Base-by-base conservation (phyloP, 805 yeast genomes). In the Clavispora phyllophila region DNA sequence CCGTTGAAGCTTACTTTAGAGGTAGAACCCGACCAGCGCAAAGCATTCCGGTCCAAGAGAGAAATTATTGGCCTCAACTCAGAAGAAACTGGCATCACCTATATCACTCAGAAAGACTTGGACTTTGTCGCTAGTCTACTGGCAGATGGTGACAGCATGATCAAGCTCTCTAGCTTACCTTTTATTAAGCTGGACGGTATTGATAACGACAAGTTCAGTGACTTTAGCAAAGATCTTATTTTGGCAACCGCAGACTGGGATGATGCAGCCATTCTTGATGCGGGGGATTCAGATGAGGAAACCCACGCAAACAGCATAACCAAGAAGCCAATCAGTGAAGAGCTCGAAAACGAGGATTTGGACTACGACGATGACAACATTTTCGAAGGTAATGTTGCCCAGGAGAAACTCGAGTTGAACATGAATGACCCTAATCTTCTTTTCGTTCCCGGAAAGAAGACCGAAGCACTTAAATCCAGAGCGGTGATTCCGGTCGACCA, bases 341-440 rank as follows among this genome's bases (percentile, higher is more conserved):
- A 36, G 25, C 44, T 42, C 25, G 49, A 40, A 36, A 20, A 41
- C 20, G 50, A 41, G 17, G 79, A 77, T 32, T 61, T 64, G 40
- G 68, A 66, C 12, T 79, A 79, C 41, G 83, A 81, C 24, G 91
- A 85, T 53, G 85, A 81, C 22, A 70, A 76, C 47, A 74, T 93
- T n/a, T 76, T 90, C 40, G 83, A 85, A 32, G 98, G 96, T 2
- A 72, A 56, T 34, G 64, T 68, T 40, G 59, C 64, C 37, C 46
- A 60, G 4, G 68, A 63, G 3, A 68, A 68, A 23, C 59, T 82
- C 32, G 72, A 72, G 49, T 63, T 93, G 35, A 95, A 91, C 61
- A 75, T 89, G 82, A 93, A 90, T 57, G 99, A 93, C 61, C 86
- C 93, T 12, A 73, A 82, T 41, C 65, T 93, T 44, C 62, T 91